phyloP scores from a whole-genome alignment of 2,329 filamentous ascomycete genomes.

The Xylaria sp. region DNA sequence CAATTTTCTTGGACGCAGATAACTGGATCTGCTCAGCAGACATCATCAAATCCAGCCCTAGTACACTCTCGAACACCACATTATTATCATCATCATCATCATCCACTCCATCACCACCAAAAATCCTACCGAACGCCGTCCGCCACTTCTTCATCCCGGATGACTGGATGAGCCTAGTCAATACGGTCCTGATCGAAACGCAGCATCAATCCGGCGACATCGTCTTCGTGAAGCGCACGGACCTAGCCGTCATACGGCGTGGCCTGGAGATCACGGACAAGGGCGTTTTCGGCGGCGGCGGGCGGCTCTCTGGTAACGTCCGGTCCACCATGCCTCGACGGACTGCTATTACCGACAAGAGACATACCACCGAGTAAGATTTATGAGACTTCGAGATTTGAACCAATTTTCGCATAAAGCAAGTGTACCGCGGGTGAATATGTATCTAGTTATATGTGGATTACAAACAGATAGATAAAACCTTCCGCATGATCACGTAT shows the following conservation, averaged over 20 bases:
- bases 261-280: conserved; percentile 17
- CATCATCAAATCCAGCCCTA: neutral
- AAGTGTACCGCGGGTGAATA: too few relatives aligned
- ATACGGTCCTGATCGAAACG: neutral
- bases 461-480: too few relatives aligned
- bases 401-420: too few relatives aligned
- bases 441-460: too few relatives aligned
- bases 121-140: neutral
- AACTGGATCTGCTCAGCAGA: conserved; percentile 19
- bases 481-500: too few relatives aligned
- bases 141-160: conserved; percentile 27
- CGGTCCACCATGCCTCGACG: too few relatives aligned
- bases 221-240: conserved; percentile 9
- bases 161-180: conserved; percentile 16
- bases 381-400: too few relatives aligned
- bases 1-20: conserved; percentile 1
- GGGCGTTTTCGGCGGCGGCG: neutral
- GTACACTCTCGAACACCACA: too few relatives aligned
- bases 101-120: neutral
- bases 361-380: too few relatives aligned
- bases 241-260: conserved; percentile 16
- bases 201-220: conserved; percentile 11
- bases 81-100: too few relatives aligned
- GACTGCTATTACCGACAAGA: too few relatives aligned
- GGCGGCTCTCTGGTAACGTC: too few relatives aligned